These are phyloP conservation scores for Ramalina intermedia DNA, from an alignment of 495 filamentous ascomycete species.

Conservation along the genomic window DNA sequence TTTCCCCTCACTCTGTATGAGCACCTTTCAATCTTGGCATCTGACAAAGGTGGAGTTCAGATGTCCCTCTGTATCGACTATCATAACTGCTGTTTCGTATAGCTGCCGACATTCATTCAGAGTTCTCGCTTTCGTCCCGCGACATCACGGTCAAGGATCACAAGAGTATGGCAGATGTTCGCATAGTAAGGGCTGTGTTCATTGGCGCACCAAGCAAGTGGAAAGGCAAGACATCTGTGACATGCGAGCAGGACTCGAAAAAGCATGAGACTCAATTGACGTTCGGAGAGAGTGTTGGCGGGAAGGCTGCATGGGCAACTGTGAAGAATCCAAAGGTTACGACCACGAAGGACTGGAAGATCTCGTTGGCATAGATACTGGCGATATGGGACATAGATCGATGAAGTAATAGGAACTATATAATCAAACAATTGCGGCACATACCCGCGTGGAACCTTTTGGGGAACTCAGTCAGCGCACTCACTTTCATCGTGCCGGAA, in stretches of 20 bases:
- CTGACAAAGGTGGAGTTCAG: too few species aligned
- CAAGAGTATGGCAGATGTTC: slow-evolving; percentile 58
- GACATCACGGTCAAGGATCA: slow-evolving; percentile 27
- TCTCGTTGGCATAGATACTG: slow-evolving; percentile 36
- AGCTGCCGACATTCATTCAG: slow-evolving; percentile 39
- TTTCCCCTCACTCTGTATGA: too few species aligned
- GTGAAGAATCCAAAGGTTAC: slow-evolving; percentile 62
- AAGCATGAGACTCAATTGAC: slow-evolving; percentile 31
- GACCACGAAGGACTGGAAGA: slow-evolving; percentile 71
- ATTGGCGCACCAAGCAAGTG: slow-evolving; percentile 61
- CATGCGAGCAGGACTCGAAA: slow-evolving; percentile 45
- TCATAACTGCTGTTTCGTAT: too few species aligned
- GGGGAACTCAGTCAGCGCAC: too few species aligned
- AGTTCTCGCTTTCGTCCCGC: slow-evolving; percentile 32
- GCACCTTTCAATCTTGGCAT: too few species aligned
- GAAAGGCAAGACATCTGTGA: slow-evolving; percentile 50
- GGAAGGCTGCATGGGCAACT: slow-evolving; percentile 66
- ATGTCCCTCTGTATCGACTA: too few species aligned
- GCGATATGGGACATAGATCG: too few species aligned
- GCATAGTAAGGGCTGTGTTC: slow-evolving; percentile 72
- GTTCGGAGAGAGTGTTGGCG: slow-evolving; percentile 41
- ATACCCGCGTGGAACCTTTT: too few species aligned
- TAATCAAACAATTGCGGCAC: too few species aligned
- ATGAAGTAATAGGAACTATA: too few species aligned
- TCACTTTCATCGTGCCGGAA: too few species aligned